phyloP scores from a whole-genome alignment of 2,329 filamentous ascomycete genomes.

The Scortechinia acanthostroma region DNA sequence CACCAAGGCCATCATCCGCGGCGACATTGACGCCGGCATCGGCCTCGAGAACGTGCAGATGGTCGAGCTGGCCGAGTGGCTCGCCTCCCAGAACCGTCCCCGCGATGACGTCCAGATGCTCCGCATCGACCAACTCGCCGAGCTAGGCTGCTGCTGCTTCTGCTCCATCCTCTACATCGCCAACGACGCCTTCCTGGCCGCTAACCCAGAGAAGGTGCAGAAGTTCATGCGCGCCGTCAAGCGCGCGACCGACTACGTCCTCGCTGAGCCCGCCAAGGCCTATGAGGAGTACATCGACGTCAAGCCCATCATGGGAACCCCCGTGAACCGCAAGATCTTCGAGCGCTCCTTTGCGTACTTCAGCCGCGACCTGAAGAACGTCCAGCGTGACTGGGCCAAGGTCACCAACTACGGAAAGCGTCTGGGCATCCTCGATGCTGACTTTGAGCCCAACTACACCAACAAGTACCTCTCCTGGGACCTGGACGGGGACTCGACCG shows the following conservation, averaged over 20 bases:
- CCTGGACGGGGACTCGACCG: conserved; percentile 54
- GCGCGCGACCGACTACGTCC: conserved; percentile 66
- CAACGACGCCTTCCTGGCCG: conserved; percentile 63
- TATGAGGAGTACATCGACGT: conserved; percentile 66
- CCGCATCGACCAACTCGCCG: conserved; percentile 72
- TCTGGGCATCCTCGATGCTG: conserved; percentile 55
- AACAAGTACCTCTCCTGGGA: conserved; percentile 64
- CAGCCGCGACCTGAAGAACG: conserved; percentile 68
- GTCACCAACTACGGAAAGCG: conserved; percentile 73
- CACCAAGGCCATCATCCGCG: conserved; percentile 67
- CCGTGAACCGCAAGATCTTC: conserved; percentile 72
- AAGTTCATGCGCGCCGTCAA: conserved; percentile 70
- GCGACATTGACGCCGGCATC: conserved; percentile 68
- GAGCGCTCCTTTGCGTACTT: conserved; percentile 75
- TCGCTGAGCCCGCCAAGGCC: conserved; percentile 52
- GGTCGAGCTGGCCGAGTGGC: conserved; percentile 76
- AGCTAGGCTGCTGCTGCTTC: conserved; percentile 78
- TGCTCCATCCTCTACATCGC: conserved; percentile 76
- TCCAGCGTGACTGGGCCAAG: conserved; percentile 69
- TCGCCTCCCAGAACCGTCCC: conserved; percentile 51
- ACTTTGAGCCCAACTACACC: conserved; percentile 68
- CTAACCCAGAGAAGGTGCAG: conserved; percentile 57
- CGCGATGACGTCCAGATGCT: conserved; percentile 71
- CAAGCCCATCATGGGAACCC: conserved; percentile 64
- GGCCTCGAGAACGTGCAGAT: conserved; percentile 78